Base-by-base conservation (phyloP, 345 rosid genomes). In the Passiflora organensis region DNA sequence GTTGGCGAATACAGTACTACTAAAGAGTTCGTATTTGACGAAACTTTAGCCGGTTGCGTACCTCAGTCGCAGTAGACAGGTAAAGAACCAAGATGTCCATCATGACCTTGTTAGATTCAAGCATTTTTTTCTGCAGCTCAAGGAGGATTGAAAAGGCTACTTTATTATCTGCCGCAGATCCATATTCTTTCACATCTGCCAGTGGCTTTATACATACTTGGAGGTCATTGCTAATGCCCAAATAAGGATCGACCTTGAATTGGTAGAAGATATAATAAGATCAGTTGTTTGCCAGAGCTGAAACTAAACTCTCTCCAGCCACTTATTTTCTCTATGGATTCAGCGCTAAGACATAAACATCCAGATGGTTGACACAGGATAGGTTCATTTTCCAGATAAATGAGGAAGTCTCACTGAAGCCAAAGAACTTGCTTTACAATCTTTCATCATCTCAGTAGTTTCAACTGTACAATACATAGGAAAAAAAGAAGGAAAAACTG, bases 171-270 rank as follows among this genome's bases (percentile, higher is more conserved):
- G 53, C 5, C 20, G 52, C 70, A 34, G 96, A 86, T 68, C 96
- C 96, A 69, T 80, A 93, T 51, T 73, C 82, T 58, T 72, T 78
- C 61, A 79, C 59, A 64, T 83, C 85, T 41, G 73, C 76, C 34
- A 68, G 81, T 60, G 95, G 82, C 66, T 75, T 89, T 38, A 68
- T 62, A n/a, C 68, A 76, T 51, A 93, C 75, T 72, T 86, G 94
- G 54, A 81, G 70, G 70, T 84, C 88, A 62, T 82, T 78, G 15
- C 78, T 69, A 37, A 83, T 83, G 56, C 82, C 78, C 47, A 89
- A 69, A 75, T 67, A 80, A 53, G 99, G 97, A 81, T 89, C 96
- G 48, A 78, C 75, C 34, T 97, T 93, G 83, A 49, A 22, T 48
- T 54, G 10, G 39, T 14, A 42, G 20, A 48, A 67, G 0, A 53